Base-by-base conservation (phyloP, 2,329 filamentous ascomycete species). In the Neophaeococcomyces aloes region DNA sequence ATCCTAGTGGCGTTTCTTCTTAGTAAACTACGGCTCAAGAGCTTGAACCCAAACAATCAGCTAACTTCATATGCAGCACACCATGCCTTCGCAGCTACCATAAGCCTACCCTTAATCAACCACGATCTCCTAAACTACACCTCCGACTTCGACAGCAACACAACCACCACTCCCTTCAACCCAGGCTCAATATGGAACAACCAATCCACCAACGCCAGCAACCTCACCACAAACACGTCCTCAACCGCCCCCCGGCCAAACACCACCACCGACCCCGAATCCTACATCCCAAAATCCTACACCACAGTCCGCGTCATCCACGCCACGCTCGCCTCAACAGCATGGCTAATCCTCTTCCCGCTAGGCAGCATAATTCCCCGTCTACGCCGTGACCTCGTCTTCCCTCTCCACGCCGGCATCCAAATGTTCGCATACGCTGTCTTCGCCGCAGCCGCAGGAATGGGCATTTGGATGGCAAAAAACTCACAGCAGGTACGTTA, bases 311-410 rank as follows among this genome's bases (percentile, higher is more conserved):
- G 46, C 19, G 46, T 53, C 32, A 53, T 53, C 5, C 57, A 60
- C 39, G 54, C 53, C 1, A 32, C 53, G 6, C 34, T 55, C 8
- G 58, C 55, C 41, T 46, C 53, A 0, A 19, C 52, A n/a, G 51
- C 54, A 6, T 59, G 58, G 32, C 47, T 53, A 8, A 30, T 60
- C 13, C 46, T 58, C 33, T 55, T 59, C 30, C 58, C 58, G 1
- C 33, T 59, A 4, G 57, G 57, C 2, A 52, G 55, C 15, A 52
- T 58, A 23, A 30, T 56, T 11, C 46, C 58, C 35, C 52, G 54
- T 25, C 44, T 56, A n/a, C 47, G 53, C 29, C 42, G 40, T 13
- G 47, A 48, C 15, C 54, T 48, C 37, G 42, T 3, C 47, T 47
- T 2, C 35, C 56, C 4, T 52, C 44, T 58, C 13, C 57, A 60